Percentiles rank a stretch among this genome's conserved stretches.
Conservation (phyloP, 768 basidiomycete genomes). For the Boletus rufocinnamomeus region DNA sequence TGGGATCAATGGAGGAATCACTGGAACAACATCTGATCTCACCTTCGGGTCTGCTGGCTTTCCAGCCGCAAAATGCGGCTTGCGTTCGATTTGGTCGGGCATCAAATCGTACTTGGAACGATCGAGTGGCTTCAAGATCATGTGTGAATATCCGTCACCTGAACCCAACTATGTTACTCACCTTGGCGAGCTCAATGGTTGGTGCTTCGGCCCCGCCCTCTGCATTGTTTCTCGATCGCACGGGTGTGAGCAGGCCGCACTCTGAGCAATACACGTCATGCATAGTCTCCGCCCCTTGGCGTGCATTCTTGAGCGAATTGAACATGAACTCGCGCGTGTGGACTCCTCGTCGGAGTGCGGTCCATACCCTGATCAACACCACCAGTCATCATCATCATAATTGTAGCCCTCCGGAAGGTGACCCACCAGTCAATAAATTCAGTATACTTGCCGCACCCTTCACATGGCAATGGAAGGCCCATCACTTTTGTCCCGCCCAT, state of each 20-base stretch:
- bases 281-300: constrained; percentile 21
- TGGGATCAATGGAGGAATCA: neutral
- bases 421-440: no score
- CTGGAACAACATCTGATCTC: neutral
- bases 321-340: constrained; percentile 22
- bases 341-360: constrained; percentile 22
- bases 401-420: no score
- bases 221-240: constrained; percentile 15
- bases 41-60: neutral
- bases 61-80: neutral
- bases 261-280: constrained; percentile 23
- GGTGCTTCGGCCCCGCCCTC: constrained; percentile 19
- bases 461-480: no score
- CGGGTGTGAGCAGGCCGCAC: constrained; percentile 15
- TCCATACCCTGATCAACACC: no score
- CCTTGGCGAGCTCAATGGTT: constrained; percentile 9
- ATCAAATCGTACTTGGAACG: constrained; percentile 17
- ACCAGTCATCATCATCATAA: no score
- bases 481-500: no score
- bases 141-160: neutral
- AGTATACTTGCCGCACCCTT: no score
- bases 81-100: constrained; percentile 10
- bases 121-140: constrained; percentile 10
- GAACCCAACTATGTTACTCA: neutral
- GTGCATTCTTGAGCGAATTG: constrained; percentile 14